These are phyloP conservation scores for Ceriops decandra DNA, from an alignment of 345 rosid species.

Conservation along the genomic window DNA sequence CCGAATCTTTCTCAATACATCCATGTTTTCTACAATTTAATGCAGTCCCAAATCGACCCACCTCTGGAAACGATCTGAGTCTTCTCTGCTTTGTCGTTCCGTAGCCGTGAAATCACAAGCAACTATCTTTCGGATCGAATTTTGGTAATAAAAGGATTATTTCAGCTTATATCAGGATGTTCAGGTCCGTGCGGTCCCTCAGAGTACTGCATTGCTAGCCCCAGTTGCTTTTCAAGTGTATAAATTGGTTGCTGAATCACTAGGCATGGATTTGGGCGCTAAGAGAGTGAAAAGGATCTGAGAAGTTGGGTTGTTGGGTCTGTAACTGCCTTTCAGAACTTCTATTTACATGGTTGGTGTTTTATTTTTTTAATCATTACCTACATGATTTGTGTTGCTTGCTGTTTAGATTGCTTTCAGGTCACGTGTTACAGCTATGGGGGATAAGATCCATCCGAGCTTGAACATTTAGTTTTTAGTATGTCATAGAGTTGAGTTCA, in stretches of 20 bases:
- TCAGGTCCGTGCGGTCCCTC: slow-evolving; percentile 29
- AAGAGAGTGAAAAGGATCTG: slow-evolving; percentile 43
- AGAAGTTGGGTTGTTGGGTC: slow-evolving; percentile 46
- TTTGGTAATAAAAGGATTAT: slow-evolving; percentile 30
- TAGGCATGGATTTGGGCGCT: slow-evolving; percentile 24
- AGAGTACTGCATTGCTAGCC: slow-evolving; percentile 47
- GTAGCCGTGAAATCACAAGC: slow-evolving; percentile 14
- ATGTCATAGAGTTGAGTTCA: background rate
- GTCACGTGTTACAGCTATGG: background rate
- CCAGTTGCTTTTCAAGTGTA: slow-evolving; percentile 40
- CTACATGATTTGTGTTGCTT: background rate
- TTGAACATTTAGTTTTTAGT: background rate
- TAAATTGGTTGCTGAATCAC: slow-evolving; percentile 28
- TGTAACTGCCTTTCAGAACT: slow-evolving; percentile 38
- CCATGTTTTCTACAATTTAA: slow-evolving; percentile 34
- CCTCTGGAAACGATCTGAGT: slow-evolving; percentile 57
- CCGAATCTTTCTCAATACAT: slow-evolving; percentile 31
- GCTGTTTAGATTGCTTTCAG: too few species aligned
- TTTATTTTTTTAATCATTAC: background rate
- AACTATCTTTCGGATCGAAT: slow-evolving; percentile 30
- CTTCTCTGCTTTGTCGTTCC: slow-evolving; percentile 38
- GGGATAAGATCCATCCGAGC: background rate
- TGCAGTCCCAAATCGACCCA: slow-evolving; percentile 50
- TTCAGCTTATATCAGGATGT: slow-evolving; percentile 44
- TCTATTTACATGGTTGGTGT: slow-evolving; percentile 50